Base-by-base conservation (phyloP, 2,329 filamentous ascomycete genomes). In the Pseudogymnoascus sp. region DNA sequence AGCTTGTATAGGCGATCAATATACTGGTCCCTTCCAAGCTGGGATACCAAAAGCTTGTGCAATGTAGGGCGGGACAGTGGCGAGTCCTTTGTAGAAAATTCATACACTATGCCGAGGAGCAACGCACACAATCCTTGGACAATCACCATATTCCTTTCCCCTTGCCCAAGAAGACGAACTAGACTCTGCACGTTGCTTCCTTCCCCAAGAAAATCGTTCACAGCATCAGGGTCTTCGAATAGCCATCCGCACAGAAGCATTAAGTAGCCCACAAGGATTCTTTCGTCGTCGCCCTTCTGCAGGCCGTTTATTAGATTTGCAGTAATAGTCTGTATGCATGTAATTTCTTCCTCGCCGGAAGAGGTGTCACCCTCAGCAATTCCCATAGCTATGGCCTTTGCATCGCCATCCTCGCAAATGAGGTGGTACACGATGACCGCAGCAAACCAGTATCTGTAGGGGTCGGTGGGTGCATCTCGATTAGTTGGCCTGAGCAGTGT, bases 1-100 rank as follows among this genome's bases (percentile, higher is more conserved):
- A 99, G 77, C 64, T 87, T 88, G 22, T 82, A 84, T 38, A 99
- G 80, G 64, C 87, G 87, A 72, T 95, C 89, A 61, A 95, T 84
- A 70, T 96, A 99, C 68, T 87, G 87, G 68, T 96, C 91, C 66
- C 92, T 86, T 38, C 91, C 90, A 68, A 97, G 82, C 62, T 87
- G 85, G 47, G 87, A 85, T 28, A 84, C 80, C 36, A 99, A 78
- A 28, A 97, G 82, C 22, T 88, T 85, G 69, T 96, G 89, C 47
- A 99, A 77, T 8, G 88, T 92, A 22, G 85, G 80, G 63, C 94
- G 83, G 5, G 93, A 84, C 59, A 99, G 87, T 0, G 94, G 91
- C 0, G 93, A 97, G 74, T 99, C 94, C 71, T 96, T 96, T 0
- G 93, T 97, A 8, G 93, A 97, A 70, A 97, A 99, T 70, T 99